Conservation (phyloP, 768 basidiomycete genomes). For the Pisolithus tinctorius region DNA sequence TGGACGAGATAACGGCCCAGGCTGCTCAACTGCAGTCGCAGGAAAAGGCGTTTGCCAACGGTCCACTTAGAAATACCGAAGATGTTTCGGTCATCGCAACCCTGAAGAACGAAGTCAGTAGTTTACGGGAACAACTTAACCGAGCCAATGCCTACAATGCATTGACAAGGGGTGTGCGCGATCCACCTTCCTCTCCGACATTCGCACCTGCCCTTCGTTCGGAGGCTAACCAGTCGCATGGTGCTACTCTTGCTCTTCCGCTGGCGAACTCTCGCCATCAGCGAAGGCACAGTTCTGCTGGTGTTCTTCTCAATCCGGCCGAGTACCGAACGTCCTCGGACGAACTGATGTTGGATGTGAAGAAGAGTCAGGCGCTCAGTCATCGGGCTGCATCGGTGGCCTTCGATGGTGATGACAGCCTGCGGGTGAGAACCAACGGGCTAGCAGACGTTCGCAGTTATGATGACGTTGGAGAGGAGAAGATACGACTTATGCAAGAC, state of each 20-base stretch:
- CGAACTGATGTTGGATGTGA: conserved; percentile 69
- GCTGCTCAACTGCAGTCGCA: conserved; percentile 70
- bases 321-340: conserved; percentile 72
- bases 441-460: conserved; percentile 65
- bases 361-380: conserved; percentile 61
- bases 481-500: conserved; percentile 90
- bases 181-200: conserved; percentile 77
- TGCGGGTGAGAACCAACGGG: conserved; percentile 60
- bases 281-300: conserved; percentile 82
- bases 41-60: conserved; percentile 60
- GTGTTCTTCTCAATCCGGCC: conserved; percentile 55
- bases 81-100: conserved; percentile 83
- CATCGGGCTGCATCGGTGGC: conserved; percentile 87
- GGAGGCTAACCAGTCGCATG: conserved; percentile 40
- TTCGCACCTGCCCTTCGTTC: conserved; percentile 74
- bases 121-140: conserved; percentile 90
- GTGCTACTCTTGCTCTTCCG: conserved; percentile 32
- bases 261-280: conserved; percentile 52
- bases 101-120: conserved; percentile 89
- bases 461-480: conserved; percentile 92
- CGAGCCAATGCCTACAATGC: conserved; percentile 89
- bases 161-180: conserved; percentile 69
- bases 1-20: conserved; percentile 68
- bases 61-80: conserved; percentile 65
- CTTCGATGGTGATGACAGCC: conserved; percentile 75